phyloP scores from a whole-genome alignment of 2,329 filamentous ascomycete genomes.

The Scedosporium minutisporum region DNA sequence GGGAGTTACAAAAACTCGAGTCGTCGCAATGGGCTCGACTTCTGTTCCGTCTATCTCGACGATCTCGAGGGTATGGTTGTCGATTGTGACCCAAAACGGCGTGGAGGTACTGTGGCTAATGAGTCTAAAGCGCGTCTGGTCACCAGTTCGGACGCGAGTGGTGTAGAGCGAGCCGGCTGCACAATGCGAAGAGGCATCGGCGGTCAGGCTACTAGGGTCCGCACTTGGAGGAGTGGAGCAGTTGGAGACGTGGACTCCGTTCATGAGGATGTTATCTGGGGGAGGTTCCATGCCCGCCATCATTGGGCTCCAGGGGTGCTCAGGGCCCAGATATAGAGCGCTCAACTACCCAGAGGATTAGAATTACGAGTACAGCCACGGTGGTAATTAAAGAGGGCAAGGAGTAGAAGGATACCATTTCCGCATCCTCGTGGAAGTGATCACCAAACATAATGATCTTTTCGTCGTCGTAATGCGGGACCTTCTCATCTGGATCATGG shows the following conservation, averaged over 20 bases:
- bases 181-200: conserved; percentile 12
- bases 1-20: conserved; percentile 27
- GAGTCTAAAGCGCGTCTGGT: conserved; percentile 23
- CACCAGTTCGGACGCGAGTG: conserved; percentile 18
- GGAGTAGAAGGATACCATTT: conserved; percentile 15
- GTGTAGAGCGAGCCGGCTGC: conserved; percentile 21
- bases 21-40: conserved; percentile 20
- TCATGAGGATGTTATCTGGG: conserved; percentile 28
- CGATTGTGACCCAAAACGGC: conserved; percentile 28
- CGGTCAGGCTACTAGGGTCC: conserved; percentile 1
- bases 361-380: not conserved
- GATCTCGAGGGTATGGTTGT: conserved; percentile 25
- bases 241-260: conserved; percentile 26
- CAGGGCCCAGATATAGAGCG: conserved; percentile 19
- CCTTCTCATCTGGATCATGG: conserved; percentile 24
- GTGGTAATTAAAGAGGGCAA: conserved; percentile 9
- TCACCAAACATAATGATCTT: conserved; percentile 28
- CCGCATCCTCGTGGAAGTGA: conserved; percentile 25
- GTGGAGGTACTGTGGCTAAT: conserved; percentile 30
- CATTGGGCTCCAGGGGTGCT: conserved; percentile 20
- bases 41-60: conserved; percentile 31
- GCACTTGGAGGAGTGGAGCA: conserved; percentile 16
- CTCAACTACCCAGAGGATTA: conserved; percentile 17
- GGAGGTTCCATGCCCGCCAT: conserved; percentile 29
- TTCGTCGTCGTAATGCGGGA: conserved; percentile 23